Conservation (phyloP, 208 protist species). For the Trypanosoma vivax region DNA sequence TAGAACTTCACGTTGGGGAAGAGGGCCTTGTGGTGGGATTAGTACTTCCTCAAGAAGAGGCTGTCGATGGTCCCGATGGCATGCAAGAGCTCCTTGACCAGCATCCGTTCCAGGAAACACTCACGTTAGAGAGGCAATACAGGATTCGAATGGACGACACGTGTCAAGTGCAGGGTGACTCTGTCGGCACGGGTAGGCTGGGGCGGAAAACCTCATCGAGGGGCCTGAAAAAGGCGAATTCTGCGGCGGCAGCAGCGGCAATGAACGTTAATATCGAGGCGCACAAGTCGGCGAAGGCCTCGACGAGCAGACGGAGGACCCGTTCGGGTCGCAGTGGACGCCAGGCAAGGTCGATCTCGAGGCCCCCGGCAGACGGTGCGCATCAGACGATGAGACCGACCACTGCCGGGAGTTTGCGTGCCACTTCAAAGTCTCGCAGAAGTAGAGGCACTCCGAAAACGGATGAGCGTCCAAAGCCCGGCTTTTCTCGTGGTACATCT, state of each 20-base stretch:
- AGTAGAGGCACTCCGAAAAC: neutral
- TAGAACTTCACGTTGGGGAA: conserved; percentile 16
- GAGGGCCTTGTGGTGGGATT: conserved; percentile 26
- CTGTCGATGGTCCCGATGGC: conserved; percentile 1
- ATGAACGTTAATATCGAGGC: too few relatives aligned
- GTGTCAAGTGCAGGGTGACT: neutral
- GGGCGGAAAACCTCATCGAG: too few relatives aligned
- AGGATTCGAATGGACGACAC: neutral
- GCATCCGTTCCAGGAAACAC: conserved; percentile 24
- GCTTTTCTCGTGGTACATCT: neutral
- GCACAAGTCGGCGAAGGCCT: too few relatives aligned
- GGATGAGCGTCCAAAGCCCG: neutral
- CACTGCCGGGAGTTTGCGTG: neutral
- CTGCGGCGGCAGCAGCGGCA: too few relatives aligned
- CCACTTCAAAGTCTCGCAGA: neutral
- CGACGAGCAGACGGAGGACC: too few relatives aligned
- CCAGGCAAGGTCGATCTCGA: too few relatives aligned
- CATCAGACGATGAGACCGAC: too few relatives aligned
- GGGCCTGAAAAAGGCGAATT: too few relatives aligned
- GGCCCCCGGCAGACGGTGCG: too few relatives aligned
- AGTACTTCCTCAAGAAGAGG: conserved; percentile 24
- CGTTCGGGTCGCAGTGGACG: too few relatives aligned
- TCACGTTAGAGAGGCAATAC: conserved; percentile 17
- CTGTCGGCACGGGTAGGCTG: too few relatives aligned
- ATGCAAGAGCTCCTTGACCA: conserved; percentile 17